Evolutionary conservation across 768 basidiomycete species (phyloP).

Genomic region (Agaricus bisporus): DNA sequence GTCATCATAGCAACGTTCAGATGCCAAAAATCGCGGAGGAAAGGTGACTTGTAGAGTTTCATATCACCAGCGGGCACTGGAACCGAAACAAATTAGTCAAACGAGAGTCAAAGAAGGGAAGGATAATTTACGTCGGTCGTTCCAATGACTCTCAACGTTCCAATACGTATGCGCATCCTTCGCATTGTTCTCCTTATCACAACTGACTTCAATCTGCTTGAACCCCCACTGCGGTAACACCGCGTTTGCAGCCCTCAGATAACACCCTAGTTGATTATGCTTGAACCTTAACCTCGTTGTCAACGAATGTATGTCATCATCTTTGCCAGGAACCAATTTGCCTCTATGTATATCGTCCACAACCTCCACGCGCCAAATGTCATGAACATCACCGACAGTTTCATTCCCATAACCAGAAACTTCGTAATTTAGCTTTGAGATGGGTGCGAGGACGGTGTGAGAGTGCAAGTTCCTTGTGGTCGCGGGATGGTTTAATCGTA

Average conservation of each 20-base stretch:
- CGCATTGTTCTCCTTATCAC: constrained; percentile 81
- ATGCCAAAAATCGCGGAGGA: constrained; percentile 97
- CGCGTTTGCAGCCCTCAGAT: constrained; percentile 83
- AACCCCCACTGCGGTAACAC: constrained; percentile 97
- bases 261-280: constrained; percentile 77
- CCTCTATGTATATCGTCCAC: constrained; percentile 82
- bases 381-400: constrained; percentile 82
- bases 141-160: constrained; percentile 99
- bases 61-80: constrained; percentile 78
- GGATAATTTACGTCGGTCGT: constrained; percentile 72
- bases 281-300: constrained; percentile 86
- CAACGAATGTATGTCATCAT: constrained; percentile 76
- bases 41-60: constrained; percentile 85
- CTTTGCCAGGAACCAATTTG: constrained; percentile 33
- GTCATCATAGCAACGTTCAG: constrained; percentile 99
- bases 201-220: constrained; percentile 96
- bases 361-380: constrained; percentile 90
- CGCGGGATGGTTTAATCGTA: constrained; percentile 76
- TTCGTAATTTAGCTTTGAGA: constrained; percentile 86
- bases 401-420: constrained; percentile 92
- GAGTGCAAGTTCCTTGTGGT: constrained; percentile 93
- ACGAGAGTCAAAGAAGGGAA: constrained; percentile 1
- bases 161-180: constrained; percentile 85
- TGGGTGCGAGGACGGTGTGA: constrained; percentile 80
- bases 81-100: background rate